Conservation (phyloP, 257 asterid genomes). For the Ajuga chamaepitys region DNA sequence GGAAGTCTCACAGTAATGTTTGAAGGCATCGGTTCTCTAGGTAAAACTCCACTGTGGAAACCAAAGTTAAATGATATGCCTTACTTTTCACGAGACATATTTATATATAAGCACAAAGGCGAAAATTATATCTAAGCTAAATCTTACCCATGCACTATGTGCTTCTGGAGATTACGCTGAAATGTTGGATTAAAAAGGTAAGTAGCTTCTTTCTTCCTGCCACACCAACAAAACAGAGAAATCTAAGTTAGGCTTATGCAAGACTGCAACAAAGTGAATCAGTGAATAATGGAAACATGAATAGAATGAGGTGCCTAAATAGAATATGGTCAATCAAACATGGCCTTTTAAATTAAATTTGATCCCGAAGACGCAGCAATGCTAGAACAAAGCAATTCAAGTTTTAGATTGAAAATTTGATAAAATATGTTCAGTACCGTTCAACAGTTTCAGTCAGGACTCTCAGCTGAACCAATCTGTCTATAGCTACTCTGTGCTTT, state of each 20-base stretch:
- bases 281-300: not conserved
- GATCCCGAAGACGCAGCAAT: not conserved
- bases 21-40: conserved; percentile 92
- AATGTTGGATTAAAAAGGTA: conserved; percentile 64
- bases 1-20: conserved; percentile 83
- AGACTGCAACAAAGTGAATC: conserved; percentile 5
- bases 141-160: conserved; percentile 73
- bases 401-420: not conserved
- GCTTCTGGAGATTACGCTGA: conserved; percentile 81
- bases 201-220: conserved; percentile 79
- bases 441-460: conserved; percentile 75
- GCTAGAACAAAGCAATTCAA: not conserved
- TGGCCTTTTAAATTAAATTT: not conserved
- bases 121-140: not conserved
- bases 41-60: conserved; percentile 73
- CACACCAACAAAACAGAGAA: conserved; percentile 17
- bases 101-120: not conserved
- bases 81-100: not conserved
- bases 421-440: conserved; percentile 40
- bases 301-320: not conserved
- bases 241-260: conserved; percentile 8
- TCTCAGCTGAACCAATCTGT: conserved; percentile 79
- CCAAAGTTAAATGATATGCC: conserved; percentile 18
- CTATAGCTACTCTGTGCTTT: conserved; percentile 84
- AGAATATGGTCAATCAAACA: not conserved